Evolutionary conservation across 805 yeast genomes (phyloP), one percentile per base, ranked within the genome.

Genomic region (Debaryomyces tyrocola): DNA sequence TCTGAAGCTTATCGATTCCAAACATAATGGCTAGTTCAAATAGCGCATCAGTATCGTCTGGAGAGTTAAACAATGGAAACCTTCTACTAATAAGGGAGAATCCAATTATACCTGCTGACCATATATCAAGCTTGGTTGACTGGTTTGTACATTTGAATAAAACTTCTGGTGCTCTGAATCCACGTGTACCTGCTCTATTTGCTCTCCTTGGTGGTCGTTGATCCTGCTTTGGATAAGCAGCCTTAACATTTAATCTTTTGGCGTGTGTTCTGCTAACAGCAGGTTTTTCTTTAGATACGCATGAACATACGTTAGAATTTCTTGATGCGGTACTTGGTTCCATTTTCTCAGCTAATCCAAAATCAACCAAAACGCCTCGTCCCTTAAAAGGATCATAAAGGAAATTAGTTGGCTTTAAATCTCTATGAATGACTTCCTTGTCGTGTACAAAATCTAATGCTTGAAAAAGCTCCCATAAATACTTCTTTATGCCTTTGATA

Each of bases 131-230:
- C 62, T 85, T 86, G 5, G 87, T 80, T 3, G 86, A 77, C 68
- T 90, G 97, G 48, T 87, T 83, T 1, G 87, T 79, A 65, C 97
- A 90, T 62, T 89, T 90, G 66, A 90, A 77, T 45, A 91, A 69
- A 4, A 90, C 97, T 62, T 90, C 97, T 0, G 97, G 97, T 0
- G 97, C 96, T 55, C 97, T 75, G 60, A 90, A 90, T 0, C 97
- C 97, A 56, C 97, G 76, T 1, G 97, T 90, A 7, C 97, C 97
- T 14, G 99, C 99, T 56, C 99, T 82, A 59, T 94, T 94, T 0
- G 98, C 98, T 47, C 99, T 78, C 57, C 96, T 78, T 1, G 94
- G 88, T 0, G 95, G 87, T 56, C 98, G 75, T 41, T 81, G 80
- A 68, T 94, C 99, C 56, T 87, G 88, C 60, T 89, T 90, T 8